Percentiles rank a stretch among this genome's conserved stretches.
Evolutionary conservation across 441 rosid species (phyloP).

Genomic region (Mallotus repandus): DNA sequence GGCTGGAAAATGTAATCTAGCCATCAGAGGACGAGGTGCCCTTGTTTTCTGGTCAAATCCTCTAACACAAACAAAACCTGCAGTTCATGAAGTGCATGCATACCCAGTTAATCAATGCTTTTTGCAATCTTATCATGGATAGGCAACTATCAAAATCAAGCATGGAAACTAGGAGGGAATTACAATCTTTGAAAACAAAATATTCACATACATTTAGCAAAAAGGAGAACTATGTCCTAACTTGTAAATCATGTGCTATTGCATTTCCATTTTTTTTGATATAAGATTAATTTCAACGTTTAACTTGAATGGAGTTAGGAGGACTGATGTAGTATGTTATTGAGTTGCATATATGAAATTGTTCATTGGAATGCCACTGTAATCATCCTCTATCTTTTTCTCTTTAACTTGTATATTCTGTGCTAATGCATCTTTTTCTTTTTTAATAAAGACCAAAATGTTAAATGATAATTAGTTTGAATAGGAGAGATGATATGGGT

Average conservation of each 20-base stretch:
- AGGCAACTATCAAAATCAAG: not conserved
- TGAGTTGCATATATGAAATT: not conserved
- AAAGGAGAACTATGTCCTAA: not conserved
- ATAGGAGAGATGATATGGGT: not conserved
- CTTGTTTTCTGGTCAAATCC: slow-evolving; percentile 77
- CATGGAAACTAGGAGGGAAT: not conserved
- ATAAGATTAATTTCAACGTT: not conserved
- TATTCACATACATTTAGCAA: not conserved
- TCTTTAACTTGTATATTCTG: no score
- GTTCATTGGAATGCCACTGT: not conserved
- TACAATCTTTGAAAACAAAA: not conserved
- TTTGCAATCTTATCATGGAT: not conserved
- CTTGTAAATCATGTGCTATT: not conserved
- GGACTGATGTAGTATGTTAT: not conserved
- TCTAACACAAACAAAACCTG: slow-evolving; percentile 95
- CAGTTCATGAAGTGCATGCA: slow-evolving; percentile 16
- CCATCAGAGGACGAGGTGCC: slow-evolving; percentile 85
- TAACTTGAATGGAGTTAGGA: not conserved
- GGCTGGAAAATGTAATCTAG: slow-evolving; percentile 76
- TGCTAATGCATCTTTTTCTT: no score
- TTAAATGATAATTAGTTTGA: not conserved
- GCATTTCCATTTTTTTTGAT: not conserved
- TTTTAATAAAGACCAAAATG: not conserved
- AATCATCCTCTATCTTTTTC: not conserved
- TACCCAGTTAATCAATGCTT: not conserved